A percentile compares a stretch with the other conserved stretches of the same genome.
These are phyloP conservation scores for Leccinellum albellum DNA, from an alignment of 768 basidiomycete genomes.

Conservation along the genomic window DNA sequence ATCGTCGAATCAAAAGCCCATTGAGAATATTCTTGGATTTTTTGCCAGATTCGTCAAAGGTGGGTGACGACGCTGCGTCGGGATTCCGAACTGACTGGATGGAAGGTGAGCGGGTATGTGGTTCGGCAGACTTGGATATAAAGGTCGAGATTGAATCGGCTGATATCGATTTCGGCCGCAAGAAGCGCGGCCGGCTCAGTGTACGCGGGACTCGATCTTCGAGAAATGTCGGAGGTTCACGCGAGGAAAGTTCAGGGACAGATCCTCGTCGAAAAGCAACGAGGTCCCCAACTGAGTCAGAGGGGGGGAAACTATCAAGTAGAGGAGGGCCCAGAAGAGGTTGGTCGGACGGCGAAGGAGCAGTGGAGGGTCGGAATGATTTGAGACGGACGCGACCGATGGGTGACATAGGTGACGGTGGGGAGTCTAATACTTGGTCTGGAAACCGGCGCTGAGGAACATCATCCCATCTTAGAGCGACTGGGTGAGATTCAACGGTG, in stretches of 20 bases:
- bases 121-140: conserved; percentile 7
- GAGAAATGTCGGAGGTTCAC: conserved; percentile 6
- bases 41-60: conserved; percentile 23
- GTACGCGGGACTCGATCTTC: conserved; percentile 21
- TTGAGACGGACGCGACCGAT: conserved; percentile 16
- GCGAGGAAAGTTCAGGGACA: conserved; percentile 22
- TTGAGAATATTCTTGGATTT: conserved; percentile 41
- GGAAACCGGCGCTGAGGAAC: not conserved
- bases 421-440: conserved; percentile 8
- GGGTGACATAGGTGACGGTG: conserved; percentile 23
- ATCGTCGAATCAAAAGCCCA: conserved; percentile 38
- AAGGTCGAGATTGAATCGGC: conserved; percentile 50
- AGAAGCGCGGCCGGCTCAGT: conserved; percentile 20
- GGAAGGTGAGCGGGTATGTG: conserved; percentile 5
- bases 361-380: conserved; percentile 45
- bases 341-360: conserved; percentile 37
- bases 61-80: conserved; percentile 2
- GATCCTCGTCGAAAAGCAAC: conserved; percentile 25
- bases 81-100: conserved; percentile 2
- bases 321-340: conserved; percentile 2
- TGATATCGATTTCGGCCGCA: conserved; percentile 51
- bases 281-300: conserved; percentile 2
- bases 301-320: not conserved
- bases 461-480: conserved; percentile 16
- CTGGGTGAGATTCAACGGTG: conserved; percentile 9